A percentile compares a stretch with the other conserved stretches of the same genome.
Conservation (phyloP, 768 basidiomycete species). For the Cystobasidium ongulense region DNA sequence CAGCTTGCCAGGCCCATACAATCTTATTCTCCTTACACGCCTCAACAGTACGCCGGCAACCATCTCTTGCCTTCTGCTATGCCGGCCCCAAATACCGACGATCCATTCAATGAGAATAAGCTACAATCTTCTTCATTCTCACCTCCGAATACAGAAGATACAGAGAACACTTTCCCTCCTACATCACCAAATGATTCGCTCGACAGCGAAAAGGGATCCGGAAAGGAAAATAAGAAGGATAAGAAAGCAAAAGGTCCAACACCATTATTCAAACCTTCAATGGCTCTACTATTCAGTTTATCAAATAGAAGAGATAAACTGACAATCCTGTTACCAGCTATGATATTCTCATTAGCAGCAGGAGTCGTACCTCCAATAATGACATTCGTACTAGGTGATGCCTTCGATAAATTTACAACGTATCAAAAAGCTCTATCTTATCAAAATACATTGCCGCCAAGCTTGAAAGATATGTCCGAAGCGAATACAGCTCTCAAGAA, state of each 20-base stretch:
- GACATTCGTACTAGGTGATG: slow-evolving; percentile 69
- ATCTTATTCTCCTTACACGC: background rate
- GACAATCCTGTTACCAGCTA: slow-evolving; percentile 58
- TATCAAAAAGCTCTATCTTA: slow-evolving; percentile 49
- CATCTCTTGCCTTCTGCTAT: slow-evolving; percentile 10
- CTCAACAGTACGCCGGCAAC: background rate
- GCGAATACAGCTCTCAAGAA: slow-evolving; percentile 36
- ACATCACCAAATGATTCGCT: slow-evolving; percentile 9
- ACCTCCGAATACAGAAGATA: background rate
- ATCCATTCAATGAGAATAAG: background rate
- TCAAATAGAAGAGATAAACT: slow-evolving; percentile 48
- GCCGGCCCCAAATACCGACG: background rate
- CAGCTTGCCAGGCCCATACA: background rate
- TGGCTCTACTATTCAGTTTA: slow-evolving; percentile 26
- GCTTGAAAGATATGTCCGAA: background rate
- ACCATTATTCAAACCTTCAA: slow-evolving; percentile 26
- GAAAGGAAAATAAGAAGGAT: background rate
- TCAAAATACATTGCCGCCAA: slow-evolving; percentile 33
- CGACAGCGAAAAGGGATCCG: background rate
- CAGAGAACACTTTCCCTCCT: background rate
- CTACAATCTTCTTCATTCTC: background rate
- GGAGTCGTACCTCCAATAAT: slow-evolving; percentile 75
- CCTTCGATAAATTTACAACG: slow-evolving; percentile 62
- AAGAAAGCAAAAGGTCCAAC: slow-evolving; percentile 12
- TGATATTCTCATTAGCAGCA: slow-evolving; percentile 56